Evolutionary conservation across 1,139 yeast species (phyloP), one percentile per base, ranked within the genome.

Genomic region (Pichia sp.): DNA sequence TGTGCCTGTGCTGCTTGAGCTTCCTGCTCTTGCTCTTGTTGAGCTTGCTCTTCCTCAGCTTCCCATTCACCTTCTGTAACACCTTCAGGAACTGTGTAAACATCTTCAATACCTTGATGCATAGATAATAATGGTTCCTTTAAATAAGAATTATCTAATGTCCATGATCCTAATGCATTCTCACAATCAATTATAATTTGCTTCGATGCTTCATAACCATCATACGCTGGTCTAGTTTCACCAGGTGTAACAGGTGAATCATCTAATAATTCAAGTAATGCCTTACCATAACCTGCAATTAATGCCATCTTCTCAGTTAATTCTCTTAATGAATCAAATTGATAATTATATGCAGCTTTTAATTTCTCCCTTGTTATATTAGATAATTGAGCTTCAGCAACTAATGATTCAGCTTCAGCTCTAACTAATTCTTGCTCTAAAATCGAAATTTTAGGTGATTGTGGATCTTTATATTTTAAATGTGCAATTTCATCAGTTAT

Each of bases 231-330:
- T 72, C 97, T 86, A 49, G 96, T 85, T 74, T 91, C 98, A 71
- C 98, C 98, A 52, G 98, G 98, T 52, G 97, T 89, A 53, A 91
- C 96, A 49, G 97, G 93, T 54, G 94, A 71, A 66, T 89, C 97
- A 64, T 91, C 97, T 63, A 91, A 77, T 63, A 91, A 79, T 72
- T 91, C 97, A 63, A 91, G 77, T 51, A 91, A 71, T 38, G 96
- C 96, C 76, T 89, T 91, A 68, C 98, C 97, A 74, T 91, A 91
- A 55, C 96, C 96, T 54, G 97, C 96, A 69, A 91, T 86, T 62
- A 91, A 74, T 41, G 97, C 97, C 56, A 84, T 73, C 72, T 91
- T 91, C 74, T 91, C 98, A 56, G 95, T 82, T 70, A 84, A 88
- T 72, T 91, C 98, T 66, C 95, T 84, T 56, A 88, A 74, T 47